phyloP scores from a whole-genome alignment of 73 alveolate species.

The Paramecium sexaurelia region DNA sequence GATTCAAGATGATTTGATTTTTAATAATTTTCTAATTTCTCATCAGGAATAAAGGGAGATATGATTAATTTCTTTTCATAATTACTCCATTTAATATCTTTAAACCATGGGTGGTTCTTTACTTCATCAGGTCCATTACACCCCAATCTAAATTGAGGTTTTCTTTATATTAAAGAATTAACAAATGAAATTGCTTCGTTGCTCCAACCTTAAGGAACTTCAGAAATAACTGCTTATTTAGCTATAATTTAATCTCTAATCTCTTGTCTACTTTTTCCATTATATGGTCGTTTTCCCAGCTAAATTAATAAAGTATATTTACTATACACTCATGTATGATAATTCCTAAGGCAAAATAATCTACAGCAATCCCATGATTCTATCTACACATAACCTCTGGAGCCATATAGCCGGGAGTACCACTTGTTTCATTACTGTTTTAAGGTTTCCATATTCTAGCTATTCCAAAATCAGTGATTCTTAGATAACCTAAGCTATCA shows the following conservation, averaged over 20 bases:
- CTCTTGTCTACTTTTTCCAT: conserved; percentile 87
- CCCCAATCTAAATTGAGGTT: conserved; percentile 88
- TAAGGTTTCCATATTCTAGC: conserved; percentile 87
- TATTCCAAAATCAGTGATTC: conserved; percentile 94
- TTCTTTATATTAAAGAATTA: conserved; percentile 86
- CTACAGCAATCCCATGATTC: conserved; percentile 86
- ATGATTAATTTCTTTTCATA: conserved; percentile 79
- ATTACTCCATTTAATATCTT: conserved; percentile 82
- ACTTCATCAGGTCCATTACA: conserved; percentile 89
- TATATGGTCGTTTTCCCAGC: conserved; percentile 83
- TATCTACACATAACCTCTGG: conserved; percentile 90
- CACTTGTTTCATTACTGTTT: conserved; percentile 89
- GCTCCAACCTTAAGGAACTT: conserved; percentile 95
- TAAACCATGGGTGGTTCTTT: conserved; percentile 89
- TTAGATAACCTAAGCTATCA: conserved; percentile 83
- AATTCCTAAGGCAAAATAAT: conserved; percentile 93
- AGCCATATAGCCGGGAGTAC: conserved; percentile 92
- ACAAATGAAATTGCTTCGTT: conserved; percentile 93
- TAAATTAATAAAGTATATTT: neutral
- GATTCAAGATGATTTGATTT: conserved; percentile 20
- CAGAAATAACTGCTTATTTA: conserved; percentile 80
- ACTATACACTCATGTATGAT: conserved; percentile 86
- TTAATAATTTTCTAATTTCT: conserved; percentile 12
- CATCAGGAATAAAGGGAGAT: conserved; percentile 83
- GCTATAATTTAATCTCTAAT: conserved; percentile 79